Percentiles rank a stretch among this genome's conserved stretches.
These are phyloP conservation scores for Apiospora marii DNA, from an alignment of 2,329 filamentous ascomycete genomes.

Conservation along the genomic window DNA sequence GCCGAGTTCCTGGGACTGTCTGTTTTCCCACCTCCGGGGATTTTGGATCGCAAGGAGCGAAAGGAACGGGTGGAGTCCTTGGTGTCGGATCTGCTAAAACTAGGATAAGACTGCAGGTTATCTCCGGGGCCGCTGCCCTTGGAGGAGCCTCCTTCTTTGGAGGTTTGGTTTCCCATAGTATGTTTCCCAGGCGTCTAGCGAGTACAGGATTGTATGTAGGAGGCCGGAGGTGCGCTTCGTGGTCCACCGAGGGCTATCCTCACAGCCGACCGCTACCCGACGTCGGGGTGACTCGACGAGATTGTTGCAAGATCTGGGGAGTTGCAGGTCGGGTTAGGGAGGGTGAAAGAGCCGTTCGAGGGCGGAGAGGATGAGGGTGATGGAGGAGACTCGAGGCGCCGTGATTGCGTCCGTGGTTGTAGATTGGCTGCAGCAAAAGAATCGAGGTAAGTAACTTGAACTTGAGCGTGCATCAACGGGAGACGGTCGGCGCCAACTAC, in stretches of 20 bases:
- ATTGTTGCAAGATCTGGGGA: conserved; percentile 9
- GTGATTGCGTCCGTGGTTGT: conserved; percentile 58
- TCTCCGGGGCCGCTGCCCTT: conserved; percentile 61
- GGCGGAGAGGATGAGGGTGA: conserved; percentile 54
- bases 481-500: not conserved
- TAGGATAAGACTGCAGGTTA: conserved; percentile 84
- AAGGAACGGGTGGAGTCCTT: conserved; percentile 91
- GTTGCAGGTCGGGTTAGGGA: conserved; percentile 50
- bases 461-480: not conserved
- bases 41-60: conserved; percentile 86
- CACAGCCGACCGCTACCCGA: conserved; percentile 21
- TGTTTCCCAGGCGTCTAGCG: conserved; percentile 23
- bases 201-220: conserved; percentile 9
- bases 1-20: conserved; percentile 85
- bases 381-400: conserved; percentile 51
- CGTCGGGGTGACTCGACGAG: conserved; percentile 17
- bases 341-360: conserved; percentile 61
- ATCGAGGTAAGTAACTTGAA: not conserved
- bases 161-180: conserved; percentile 79
- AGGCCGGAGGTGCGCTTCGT: conserved; percentile 17
- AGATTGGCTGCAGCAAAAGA: conserved; percentile 7
- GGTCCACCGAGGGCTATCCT: conserved; percentile 15
- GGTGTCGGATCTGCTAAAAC: conserved; percentile 91
- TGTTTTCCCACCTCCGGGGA: conserved; percentile 73
- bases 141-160: conserved; percentile 61